Base-by-base conservation (phyloP, 202 grass and related monocot genomes). In the Panicum hallii region DNA sequence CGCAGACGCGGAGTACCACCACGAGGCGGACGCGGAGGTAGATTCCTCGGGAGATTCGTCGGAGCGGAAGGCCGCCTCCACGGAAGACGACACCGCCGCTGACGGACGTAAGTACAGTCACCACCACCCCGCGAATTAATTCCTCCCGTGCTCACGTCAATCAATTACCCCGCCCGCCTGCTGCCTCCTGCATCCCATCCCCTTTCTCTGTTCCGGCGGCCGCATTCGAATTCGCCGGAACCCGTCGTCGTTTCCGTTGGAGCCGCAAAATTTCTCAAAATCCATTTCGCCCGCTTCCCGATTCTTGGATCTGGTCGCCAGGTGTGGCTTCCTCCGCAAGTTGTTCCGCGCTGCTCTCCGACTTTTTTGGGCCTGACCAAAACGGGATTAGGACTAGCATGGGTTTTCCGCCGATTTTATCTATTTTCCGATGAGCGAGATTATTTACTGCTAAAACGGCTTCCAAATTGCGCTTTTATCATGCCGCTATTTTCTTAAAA, bases 91-190 rank as follows among this genome's bases (percentile, higher is more conserved):
- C 79, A 70, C 86, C 71, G 81, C 68, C 46, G 78, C 55, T 32
- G 90, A 95, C 79, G 90, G 83, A 82, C 88, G 93, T 95, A 85
- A 92, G 85, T 90, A 85, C 77, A 88, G 55, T 15, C 71, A 80
- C 44, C 44, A 0, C 52, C 44, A 5, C 77, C 71, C 54, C 47
- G 17, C 11, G 77, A 72, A 80, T 88, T 57, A 60, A 82, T 44
- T 82, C 57, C 58, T 56, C 63, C 32, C 61, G 41, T 48, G 67
- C 55, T 41, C 67, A 46, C 56, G 79, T 46, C n/a, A 70, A 22
- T 58, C 68, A 89, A 7, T 42, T 40, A 49, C n/a, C 13, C 47
- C 36, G 3, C 67, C 9, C 40, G 12, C 11, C 67, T 6, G 38
- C 0, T 68, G 67, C 11, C 11, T 46, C 11, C 43, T 28, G 50